phyloP scores from a whole-genome alignment of 2,329 filamentous ascomycete genomes.

The Colletotrichum agaves region DNA sequence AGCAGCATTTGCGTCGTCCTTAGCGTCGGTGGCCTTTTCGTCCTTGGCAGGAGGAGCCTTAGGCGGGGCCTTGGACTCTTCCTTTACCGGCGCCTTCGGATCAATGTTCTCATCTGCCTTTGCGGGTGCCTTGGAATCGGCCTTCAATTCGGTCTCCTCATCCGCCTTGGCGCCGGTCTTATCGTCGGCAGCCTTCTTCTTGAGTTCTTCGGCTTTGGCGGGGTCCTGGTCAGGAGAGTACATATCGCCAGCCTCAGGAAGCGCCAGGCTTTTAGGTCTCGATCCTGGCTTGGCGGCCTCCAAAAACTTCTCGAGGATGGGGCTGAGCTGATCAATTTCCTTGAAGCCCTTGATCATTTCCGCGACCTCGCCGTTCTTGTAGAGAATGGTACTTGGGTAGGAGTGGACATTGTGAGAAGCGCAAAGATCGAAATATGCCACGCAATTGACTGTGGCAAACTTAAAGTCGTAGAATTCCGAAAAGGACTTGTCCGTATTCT shows the following conservation, averaged over 20 bases:
- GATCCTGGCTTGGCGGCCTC: constrained; percentile 85
- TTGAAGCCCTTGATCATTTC: constrained; percentile 75
- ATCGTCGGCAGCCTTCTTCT: constrained; percentile 36
- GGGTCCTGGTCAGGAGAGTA: constrained; percentile 49
- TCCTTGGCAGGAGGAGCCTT: constrained; percentile 32
- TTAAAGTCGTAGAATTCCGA: constrained; percentile 88
- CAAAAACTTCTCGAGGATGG: constrained; percentile 79
- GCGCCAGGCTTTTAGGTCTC: constrained; percentile 72
- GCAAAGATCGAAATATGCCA: constrained; percentile 85
- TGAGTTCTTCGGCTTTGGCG: constrained; percentile 42
- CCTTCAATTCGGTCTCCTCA: constrained; percentile 36
- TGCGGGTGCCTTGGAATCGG: constrained; percentile 27
- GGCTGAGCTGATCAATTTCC: constrained; percentile 72
- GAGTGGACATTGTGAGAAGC: constrained; percentile 70
- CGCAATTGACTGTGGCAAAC: constrained; percentile 87
- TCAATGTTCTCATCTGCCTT: constrained; percentile 47
- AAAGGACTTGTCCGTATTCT: constrained; percentile 70
- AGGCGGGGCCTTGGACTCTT: constrained; percentile 37
- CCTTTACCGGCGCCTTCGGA: constrained; percentile 40
- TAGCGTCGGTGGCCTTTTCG: constrained; percentile 44
- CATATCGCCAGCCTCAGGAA: constrained; percentile 78
- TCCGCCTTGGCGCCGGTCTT: constrained; percentile 39
- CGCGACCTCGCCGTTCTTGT: constrained; percentile 78
- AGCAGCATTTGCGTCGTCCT: constrained; percentile 42
- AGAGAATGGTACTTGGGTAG: constrained; percentile 84